Evolutionary conservation across 2,329 filamentous ascomycete genomes (phyloP).

Genomic region (Parafenestella ontariensis): DNA sequence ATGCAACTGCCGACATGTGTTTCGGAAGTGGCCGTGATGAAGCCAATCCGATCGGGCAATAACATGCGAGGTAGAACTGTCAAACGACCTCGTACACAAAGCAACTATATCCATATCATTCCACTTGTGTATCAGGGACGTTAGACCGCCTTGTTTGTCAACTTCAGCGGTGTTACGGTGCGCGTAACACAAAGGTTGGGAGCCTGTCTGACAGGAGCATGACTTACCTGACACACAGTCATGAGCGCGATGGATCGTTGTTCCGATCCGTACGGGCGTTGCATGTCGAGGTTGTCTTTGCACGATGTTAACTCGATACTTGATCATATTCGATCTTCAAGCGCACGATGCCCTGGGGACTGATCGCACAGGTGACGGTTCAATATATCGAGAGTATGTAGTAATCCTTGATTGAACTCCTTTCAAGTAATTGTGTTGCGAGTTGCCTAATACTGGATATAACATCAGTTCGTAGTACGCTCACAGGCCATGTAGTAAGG

Average conservation of each 20-base stretch:
- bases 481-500: constrained; percentile 1
- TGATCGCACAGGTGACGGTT: not conserved
- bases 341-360: not conserved
- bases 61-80: not conserved
- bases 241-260: not conserved
- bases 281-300: not conserved
- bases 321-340: not conserved
- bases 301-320: not conserved
- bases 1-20: not conserved
- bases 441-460: not conserved
- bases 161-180: not conserved
- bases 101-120: not conserved
- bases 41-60: too few relatives aligned
- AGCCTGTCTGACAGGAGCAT: not conserved
- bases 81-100: not conserved
- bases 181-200: not conserved
- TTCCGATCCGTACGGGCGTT: not conserved
- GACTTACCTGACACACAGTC: not conserved
- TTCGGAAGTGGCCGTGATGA: not conserved
- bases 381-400: not conserved
- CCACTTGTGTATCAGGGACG: not conserved
- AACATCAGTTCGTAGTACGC: not conserved
- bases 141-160: not conserved
- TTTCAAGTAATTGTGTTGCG: not conserved
- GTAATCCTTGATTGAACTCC: not conserved